Base-by-base conservation (phyloP, 371 early-diverging fungal species). In the Rhizomucor miehei region DNA sequence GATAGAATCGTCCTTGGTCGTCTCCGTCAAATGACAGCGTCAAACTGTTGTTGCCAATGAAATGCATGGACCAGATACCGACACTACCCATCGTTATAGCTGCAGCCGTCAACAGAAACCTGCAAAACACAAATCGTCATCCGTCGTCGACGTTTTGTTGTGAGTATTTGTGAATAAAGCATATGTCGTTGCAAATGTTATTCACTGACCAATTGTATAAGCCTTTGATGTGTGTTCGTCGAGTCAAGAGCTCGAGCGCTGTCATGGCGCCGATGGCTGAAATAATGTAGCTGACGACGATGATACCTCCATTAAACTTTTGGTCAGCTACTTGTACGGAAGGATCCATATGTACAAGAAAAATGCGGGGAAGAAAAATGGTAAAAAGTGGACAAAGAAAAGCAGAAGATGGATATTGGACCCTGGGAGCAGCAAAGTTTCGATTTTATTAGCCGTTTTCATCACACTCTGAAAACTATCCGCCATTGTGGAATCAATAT, bases 51-150 rank as follows among this genome's bases (percentile, higher is more conserved):
- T 76, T 73, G 20, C 67, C 73, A 34, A 71, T 69, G 40, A 74
- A 77, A 59, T 77, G 78, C 78, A 74, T 77, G 16, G 73, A 67
- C 78, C 78, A 77, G 6, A 77, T 68, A 34, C 63, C 63, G 13
- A 72, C 75, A 38, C 65, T 67, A 23, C 75, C 78, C 78, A 77
- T 77, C 0, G 59, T 41, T 20, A 68, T 52, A 1, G 78, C 70
- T 29, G 75, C 60, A 25, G 72, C 59, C 14, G 51, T 48, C 19
- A 77, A 48, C 29, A 77, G 24, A 59, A 72, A 71, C 67, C 73
- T 73, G 45, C n/a, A 20, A 6, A 6, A 41, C 19, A 16, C 41
- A 41, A 14, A 6, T 14, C 19, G 6, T 3, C 16, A 14, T 41
- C 38, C 38, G 14, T 38, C 38, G 14, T 38, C 14, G 10, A 38